A percentile compares a stretch with the other conserved stretches of the same genome.
Conservation (phyloP, 305 asterid genomes). For the Ilex paraguariensis region DNA sequence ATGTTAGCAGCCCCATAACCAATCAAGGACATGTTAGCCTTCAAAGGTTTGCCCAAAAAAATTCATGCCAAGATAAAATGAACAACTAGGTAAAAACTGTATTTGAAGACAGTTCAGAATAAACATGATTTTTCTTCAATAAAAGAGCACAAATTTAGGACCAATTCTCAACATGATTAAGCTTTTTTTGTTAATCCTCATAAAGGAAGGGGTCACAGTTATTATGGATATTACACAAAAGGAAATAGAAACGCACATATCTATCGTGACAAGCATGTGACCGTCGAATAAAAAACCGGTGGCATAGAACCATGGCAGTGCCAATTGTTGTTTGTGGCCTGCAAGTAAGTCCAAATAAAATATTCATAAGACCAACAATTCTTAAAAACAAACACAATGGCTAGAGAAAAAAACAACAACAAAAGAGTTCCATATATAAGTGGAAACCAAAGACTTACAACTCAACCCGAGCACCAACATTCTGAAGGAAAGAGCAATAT, state of each 20-base stretch:
- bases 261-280: slow-evolving; percentile 98
- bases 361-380: slow-evolving; percentile 1
- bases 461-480: slow-evolving; percentile 80
- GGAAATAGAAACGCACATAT: slow-evolving; percentile 54
- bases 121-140: too few relatives aligned
- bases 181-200: too few relatives aligned
- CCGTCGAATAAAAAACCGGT: slow-evolving; percentile 85
- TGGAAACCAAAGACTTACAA: slow-evolving; percentile 49
- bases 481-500: slow-evolving; percentile 87
- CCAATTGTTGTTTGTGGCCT: slow-evolving; percentile 96
- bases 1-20: too few relatives aligned
- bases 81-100: too few relatives aligned
- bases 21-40: too few relatives aligned
- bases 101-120: too few relatives aligned
- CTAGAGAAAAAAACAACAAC: slow-evolving; percentile 1
- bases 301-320: slow-evolving; percentile 95
- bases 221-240: background rate
- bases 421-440: background rate
- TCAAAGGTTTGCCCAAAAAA: too few relatives aligned
- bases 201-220: too few relatives aligned
- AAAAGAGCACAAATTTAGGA: too few relatives aligned
- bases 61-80: too few relatives aligned
- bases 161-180: too few relatives aligned
- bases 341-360: slow-evolving; percentile 22
- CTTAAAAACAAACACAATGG: slow-evolving; percentile 2